These are phyloP conservation scores for Pouteria glomerata DNA, from an alignment of 148 eudicot species.

Conservation along the genomic window DNA sequence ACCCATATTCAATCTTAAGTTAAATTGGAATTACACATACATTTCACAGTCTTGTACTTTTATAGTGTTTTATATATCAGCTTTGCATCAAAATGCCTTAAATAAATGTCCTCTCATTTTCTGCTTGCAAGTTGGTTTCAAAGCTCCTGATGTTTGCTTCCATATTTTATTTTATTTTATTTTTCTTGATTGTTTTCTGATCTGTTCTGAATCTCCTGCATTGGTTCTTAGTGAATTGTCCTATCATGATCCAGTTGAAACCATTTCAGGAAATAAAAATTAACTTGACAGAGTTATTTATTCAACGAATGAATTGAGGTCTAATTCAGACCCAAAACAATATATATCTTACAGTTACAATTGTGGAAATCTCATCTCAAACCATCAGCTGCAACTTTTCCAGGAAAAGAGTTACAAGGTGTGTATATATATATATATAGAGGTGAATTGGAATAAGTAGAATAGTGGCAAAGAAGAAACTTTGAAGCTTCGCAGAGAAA, in stretches of 20 bases:
- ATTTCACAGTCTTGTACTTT: neutral
- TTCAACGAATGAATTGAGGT: neutral
- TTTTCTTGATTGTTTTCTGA: neutral
- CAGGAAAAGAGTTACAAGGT: neutral
- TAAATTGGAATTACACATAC: neutral
- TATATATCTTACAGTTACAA: too few relatives aligned
- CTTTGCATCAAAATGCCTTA: neutral
- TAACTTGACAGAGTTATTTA: too few relatives aligned
- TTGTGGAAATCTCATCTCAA: constrained; percentile 13
- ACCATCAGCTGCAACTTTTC: constrained; percentile 13
- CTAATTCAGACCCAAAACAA: constrained; percentile 15
- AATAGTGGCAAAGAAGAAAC: neutral
- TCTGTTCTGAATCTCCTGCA: too few relatives aligned
- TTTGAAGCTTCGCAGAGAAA: neutral
- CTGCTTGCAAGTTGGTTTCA: neutral
- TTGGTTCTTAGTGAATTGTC: neutral
- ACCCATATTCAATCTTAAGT: too few relatives aligned
- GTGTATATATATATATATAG: neutral
- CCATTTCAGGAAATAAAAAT: too few relatives aligned
- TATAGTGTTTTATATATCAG: neutral
- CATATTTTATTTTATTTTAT: neutral
- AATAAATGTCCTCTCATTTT: neutral
- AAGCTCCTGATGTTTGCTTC: neutral
- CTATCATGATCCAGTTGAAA: neutral
- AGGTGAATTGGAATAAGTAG: neutral